Conservation (phyloP, 305 asterid species). For the Fraxinus platypoda region DNA sequence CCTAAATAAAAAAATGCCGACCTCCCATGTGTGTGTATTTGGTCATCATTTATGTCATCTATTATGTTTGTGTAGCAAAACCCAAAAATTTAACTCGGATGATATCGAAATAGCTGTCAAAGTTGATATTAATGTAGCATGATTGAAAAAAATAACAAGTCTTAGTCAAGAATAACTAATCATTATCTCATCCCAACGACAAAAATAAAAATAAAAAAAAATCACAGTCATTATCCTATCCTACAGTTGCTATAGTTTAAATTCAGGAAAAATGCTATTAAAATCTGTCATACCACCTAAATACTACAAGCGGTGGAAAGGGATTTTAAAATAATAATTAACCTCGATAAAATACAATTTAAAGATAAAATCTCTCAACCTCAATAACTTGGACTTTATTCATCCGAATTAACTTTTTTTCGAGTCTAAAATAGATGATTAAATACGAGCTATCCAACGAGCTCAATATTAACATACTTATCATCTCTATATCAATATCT, state of each 20-base stretch:
- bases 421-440: not conserved
- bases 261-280: not conserved
- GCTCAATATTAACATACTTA: not conserved
- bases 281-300: too few relatives aligned
- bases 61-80: too few relatives aligned
- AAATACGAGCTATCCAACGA: not conserved
- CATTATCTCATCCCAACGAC: not conserved
- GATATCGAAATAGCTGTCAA: too few relatives aligned
- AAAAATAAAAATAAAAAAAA: too few relatives aligned
- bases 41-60: too few relatives aligned
- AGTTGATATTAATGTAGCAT: too few relatives aligned
- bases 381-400: too few relatives aligned
- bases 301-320: too few relatives aligned
- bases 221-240: not conserved
- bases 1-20: too few relatives aligned
- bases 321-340: too few relatives aligned
- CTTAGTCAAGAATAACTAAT: not conserved
- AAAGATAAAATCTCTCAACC: not conserved
- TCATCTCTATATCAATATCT: not conserved
- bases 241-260: not conserved
- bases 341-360: not conserved
- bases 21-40: too few relatives aligned
- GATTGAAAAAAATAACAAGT: not conserved
- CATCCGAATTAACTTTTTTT: not conserved
- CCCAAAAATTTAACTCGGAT: too few relatives aligned